Evolutionary conservation across 441 rosid genomes (phyloP).

Genomic region (Rhodomyrtus psidioides): DNA sequence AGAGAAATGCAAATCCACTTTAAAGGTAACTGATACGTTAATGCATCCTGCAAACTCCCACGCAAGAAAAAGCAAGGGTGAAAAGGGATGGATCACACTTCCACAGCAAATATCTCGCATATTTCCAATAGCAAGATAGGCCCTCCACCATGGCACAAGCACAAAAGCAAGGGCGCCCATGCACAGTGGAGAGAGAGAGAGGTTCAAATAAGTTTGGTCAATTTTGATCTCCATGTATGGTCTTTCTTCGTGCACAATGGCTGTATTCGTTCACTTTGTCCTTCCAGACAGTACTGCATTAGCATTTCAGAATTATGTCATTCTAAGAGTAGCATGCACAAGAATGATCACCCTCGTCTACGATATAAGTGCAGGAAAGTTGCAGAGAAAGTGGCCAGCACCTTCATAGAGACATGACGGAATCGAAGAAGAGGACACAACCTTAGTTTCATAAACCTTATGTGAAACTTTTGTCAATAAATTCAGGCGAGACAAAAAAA

Average conservation of each 20-base stretch:
- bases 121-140: not conserved
- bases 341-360: not conserved
- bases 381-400: not conserved
- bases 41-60: not conserved
- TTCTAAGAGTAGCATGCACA: not conserved
- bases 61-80: not conserved
- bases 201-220: not conserved
- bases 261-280: not conserved
- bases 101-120: not conserved
- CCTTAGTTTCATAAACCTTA: not conserved
- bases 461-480: not conserved
- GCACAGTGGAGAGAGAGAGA: not conserved
- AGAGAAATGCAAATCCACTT: not conserved
- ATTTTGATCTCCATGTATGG: not conserved
- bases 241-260: not conserved
- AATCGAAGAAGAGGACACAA: not conserved
- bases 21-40: not conserved
- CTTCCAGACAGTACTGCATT: not conserved
- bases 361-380: not conserved
- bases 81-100: not conserved
- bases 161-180: not conserved
- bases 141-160: not conserved
- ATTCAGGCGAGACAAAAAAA: not conserved
- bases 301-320: not conserved
- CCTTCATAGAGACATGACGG: not conserved